Evolutionary conservation across 352 stramenopile species (phyloP), one percentile per base, ranked within the genome.

Genomic region (Sclerospora graminicola): DNA sequence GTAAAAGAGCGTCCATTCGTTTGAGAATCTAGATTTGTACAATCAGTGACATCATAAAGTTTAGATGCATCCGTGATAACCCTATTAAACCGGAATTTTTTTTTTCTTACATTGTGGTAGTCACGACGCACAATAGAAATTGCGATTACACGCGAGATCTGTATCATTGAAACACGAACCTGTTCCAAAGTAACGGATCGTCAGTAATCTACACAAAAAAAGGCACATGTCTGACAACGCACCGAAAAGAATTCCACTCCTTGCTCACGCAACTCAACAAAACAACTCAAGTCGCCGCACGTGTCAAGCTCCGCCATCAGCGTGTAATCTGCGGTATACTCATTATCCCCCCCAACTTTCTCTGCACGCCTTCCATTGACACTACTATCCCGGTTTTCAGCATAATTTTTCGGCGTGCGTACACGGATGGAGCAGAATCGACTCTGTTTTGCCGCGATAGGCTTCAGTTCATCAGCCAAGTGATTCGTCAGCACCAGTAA

Each of bases 91-190:
- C n/a, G n/a, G n/a, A n/a, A n/a, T n/a, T n/a, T n/a, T n/a, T n/a
- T n/a, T n/a, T n/a, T n/a, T n/a, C n/a, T n/a, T n/a, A n/a, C n/a
- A n/a, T n/a, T n/a, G n/a, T n/a, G n/a, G n/a, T n/a, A n/a, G n/a
- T n/a, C n/a, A n/a, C n/a, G n/a, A n/a, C n/a, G n/a, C n/a, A n/a
- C n/a, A n/a, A n/a, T n/a, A n/a, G n/a, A n/a, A n/a, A n/a, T n/a
- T 90, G n/a, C n/a, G n/a, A n/a, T n/a, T n/a, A n/a, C n/a, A n/a
- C n/a, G n/a, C n/a, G n/a, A n/a, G 88, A n/a, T 84, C 38, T 79
- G 59, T 24, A 90, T 63, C 73, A 88, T 85, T 0, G 75, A 71
- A 13, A 78, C 36, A 11, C 78, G 78, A 23, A 89, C 59, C 77
- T 89, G 41, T 21, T 31, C 15, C 35, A 4, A 26, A 13, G 27